Evolutionary conservation across 805 yeast genomes (phyloP).

Genomic region (Sugiyamaella mastotermitis): DNA sequence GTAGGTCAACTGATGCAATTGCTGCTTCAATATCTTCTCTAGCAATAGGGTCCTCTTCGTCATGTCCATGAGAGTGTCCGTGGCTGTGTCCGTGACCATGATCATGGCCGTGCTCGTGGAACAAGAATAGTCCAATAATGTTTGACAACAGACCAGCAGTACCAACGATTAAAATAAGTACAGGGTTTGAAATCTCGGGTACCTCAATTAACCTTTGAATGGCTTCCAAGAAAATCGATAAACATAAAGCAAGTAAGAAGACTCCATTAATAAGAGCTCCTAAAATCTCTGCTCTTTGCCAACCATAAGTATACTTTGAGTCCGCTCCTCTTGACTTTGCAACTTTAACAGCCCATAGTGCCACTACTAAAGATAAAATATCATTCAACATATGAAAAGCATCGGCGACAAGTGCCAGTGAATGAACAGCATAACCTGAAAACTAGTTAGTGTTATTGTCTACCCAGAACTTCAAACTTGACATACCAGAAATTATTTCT

Average conservation of each 20-base stretch:
- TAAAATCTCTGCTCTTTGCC: slow-evolving; percentile 95
- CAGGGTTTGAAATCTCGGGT: slow-evolving; percentile 73
- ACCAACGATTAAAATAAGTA: slow-evolving; percentile 77
- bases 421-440: slow-evolving; percentile 72
- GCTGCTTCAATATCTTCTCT: slow-evolving; percentile 19
- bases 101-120: slow-evolving; percentile 79
- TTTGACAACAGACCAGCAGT: slow-evolving; percentile 76
- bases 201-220: slow-evolving; percentile 82
- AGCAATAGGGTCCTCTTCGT: slow-evolving; percentile 18
- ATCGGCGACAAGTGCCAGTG: slow-evolving; percentile 91
- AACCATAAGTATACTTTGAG: slow-evolving; percentile 89
- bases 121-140: slow-evolving; percentile 72
- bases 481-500: slow-evolving; percentile 68
- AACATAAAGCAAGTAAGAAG: slow-evolving; percentile 83
- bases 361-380: slow-evolving; percentile 80
- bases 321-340: slow-evolving; percentile 78
- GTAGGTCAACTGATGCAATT: slow-evolving; percentile 9
- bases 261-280: slow-evolving; percentile 96
- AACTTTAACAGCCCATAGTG: slow-evolving; percentile 93
- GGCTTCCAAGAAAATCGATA: slow-evolving; percentile 89
- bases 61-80: slow-evolving; percentile 18
- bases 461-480: not conserved
- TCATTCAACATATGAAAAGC: slow-evolving; percentile 95
- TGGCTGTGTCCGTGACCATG: slow-evolving; percentile 25
- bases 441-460: not conserved